Base-by-base conservation (phyloP, 176 grass and related monocot genomes). In the Musa schizocarpa region DNA sequence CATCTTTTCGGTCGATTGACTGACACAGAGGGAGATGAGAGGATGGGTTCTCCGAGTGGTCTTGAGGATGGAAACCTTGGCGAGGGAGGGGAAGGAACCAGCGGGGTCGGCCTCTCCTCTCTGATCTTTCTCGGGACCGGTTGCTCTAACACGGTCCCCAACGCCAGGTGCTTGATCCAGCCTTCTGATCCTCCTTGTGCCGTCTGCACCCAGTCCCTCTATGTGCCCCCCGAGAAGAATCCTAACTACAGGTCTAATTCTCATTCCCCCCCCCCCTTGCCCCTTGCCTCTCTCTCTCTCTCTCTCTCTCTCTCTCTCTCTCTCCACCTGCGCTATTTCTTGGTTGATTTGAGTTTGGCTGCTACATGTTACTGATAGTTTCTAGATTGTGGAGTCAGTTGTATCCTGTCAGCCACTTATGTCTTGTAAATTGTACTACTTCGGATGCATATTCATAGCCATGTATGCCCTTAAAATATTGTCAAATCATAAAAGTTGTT, bases 81-180 rank as follows among this genome's bases (percentile, higher is more conserved):
- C 9, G 67, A 1, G 20, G 23, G 63, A 24, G 11, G 23, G 9
- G 23, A 65, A 23, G 1, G 43, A n/a, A 20, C 68, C 43, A 20
- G 16, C 48, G 43, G 17, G 9, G 9, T 68, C 17, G 68, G 68
- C 25, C 13, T 13, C 9, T 97, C 93, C 13, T 90, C 93, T 22
- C 77, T 97, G 78, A 84, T 97, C 79, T 97, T 97, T 81, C 89
- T 97, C 50, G 94, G 94, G 65, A 97, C 94, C 20, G 94, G 94
- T 25, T 97, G 94, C 84, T 97, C 94, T 14, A 93, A 88, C 83
- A 84, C 90, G 19, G 90, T 97, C 73, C 94, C 94, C 74, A 84
- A 97, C 77, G 94, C 94, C 61, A 86, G 94, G 70, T 97, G 94
- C 86, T 80, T 97, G 83, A 97, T 97, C 84, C 84, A 90, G 72